Evolutionary conservation across 352 stramenopile genomes (phyloP).

Genomic region (Phytophthora vignae): DNA sequence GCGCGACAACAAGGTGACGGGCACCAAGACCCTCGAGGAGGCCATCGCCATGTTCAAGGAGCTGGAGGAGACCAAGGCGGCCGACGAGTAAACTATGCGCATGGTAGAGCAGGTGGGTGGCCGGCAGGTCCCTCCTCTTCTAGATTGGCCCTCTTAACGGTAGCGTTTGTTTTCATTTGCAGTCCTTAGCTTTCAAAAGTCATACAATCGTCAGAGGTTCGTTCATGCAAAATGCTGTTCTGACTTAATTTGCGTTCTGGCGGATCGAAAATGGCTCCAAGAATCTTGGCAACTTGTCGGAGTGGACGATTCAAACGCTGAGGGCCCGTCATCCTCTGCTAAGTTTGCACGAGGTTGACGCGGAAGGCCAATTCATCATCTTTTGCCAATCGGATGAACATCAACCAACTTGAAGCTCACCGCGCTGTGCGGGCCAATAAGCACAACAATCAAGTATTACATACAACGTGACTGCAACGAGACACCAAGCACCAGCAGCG

Average conservation of each 20-base stretch:
- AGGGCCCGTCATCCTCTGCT: too few relatives aligned
- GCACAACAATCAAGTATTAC: too few relatives aligned
- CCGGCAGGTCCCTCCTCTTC: neutral
- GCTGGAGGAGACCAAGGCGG: constrained; percentile 73
- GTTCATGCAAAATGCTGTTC: constrained; percentile 2
- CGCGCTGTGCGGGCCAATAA: neutral
- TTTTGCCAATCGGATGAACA: neutral
- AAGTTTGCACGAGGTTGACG: too few relatives aligned
- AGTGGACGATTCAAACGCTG: too few relatives aligned
- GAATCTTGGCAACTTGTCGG: too few relatives aligned
- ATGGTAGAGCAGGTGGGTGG: constrained; percentile 6
- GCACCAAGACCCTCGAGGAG: constrained; percentile 95
- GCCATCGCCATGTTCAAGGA: constrained; percentile 94
- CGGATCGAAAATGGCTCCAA: too few relatives aligned
- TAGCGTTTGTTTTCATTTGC: constrained; percentile 27
- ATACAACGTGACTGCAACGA: too few relatives aligned
- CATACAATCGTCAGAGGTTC: constrained; percentile 19
- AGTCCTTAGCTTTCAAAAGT: constrained; percentile 19
- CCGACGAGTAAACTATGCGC: constrained; percentile 60
- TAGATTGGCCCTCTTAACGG: constrained; percentile 7
- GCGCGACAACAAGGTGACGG: constrained; percentile 93
- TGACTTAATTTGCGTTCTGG: neutral
- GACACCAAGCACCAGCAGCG: too few relatives aligned
- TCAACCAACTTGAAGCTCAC: neutral
- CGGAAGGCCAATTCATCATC: neutral